Evolutionary conservation across 2,329 filamentous ascomycete species (phyloP).

Genomic region (Pyricularia grisea): DNA sequence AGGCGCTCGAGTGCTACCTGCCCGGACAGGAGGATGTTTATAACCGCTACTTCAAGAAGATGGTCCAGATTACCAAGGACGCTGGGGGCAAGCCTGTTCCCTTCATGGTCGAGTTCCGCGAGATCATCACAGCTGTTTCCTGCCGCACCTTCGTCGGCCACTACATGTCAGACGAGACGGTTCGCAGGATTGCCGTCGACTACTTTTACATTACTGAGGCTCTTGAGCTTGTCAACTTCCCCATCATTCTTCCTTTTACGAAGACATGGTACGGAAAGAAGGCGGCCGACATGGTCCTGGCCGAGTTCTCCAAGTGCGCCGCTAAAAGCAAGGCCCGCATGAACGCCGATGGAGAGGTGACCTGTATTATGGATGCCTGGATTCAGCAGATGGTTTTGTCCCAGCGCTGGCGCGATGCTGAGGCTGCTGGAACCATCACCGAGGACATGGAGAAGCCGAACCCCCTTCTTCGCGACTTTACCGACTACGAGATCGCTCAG

Average conservation of each 20-base stretch:
- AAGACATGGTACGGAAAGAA: constrained; percentile 98
- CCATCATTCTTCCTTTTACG: constrained; percentile 89
- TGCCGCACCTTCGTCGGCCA: constrained; percentile 96
- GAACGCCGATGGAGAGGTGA: constrained; percentile 75
- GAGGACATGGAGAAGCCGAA: constrained; percentile 71
- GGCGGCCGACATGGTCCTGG: constrained; percentile 83
- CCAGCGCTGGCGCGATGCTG: constrained; percentile 67
- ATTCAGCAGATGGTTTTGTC: constrained; percentile 81
- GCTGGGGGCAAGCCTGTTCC: constrained; percentile 65
- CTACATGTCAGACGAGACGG: constrained; percentile 82
- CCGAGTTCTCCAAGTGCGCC: constrained; percentile 83
- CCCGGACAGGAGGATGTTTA: constrained; percentile 91
- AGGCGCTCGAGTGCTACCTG: constrained; percentile 78
- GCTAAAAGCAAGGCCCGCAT: constrained; percentile 90
- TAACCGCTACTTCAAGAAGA: constrained; percentile 73
- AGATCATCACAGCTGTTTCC: constrained; percentile 89
- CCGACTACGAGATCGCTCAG: constrained; percentile 83
- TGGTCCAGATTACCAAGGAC: constrained; percentile 65
- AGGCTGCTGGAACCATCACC: constrained; percentile 60
- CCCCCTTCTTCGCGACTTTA: constrained; percentile 76
- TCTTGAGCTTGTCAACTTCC: constrained; percentile 95
- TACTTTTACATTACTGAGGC: constrained; percentile 96
- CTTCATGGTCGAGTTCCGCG: constrained; percentile 86
- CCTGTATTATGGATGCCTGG: constrained; percentile 96
- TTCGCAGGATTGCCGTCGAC: constrained; percentile 92